Evolutionary conservation across 139 green algal genomes (phyloP), one percentile per base, ranked within the genome.

Genomic region (Chlorella sp.): DNA sequence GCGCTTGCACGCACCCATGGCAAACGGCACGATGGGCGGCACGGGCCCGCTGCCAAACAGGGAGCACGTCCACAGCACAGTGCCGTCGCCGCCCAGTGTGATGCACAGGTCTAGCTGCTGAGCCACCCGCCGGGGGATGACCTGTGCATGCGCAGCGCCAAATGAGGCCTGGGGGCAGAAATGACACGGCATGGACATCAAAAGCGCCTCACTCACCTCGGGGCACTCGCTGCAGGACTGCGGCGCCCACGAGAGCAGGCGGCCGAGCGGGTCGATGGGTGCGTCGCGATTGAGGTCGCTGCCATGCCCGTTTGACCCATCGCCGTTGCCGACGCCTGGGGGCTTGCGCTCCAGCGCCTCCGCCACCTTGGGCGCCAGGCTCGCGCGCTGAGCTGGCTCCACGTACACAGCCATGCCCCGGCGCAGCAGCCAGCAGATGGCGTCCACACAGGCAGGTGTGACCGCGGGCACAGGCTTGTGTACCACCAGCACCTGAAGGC

Each of bases 11-110:
- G 14, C 46, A 55, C 94, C 94, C 73, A 97, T 85, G 76, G 91
- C 92, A 74, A 98, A 95, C 14, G 90, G 83, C 27, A 98, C 74
- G 38, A 98, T 67, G 0, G 94, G 94, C 33, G 92, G 92, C 62
- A 96, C 88, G 4, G 81, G 62, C n/a, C 87, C 82, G 71, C 86
- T 89, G 77, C 83, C 86, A 74, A 96, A 93, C 50, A 96, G 86
- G 70, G 92, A 89, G 67, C 87, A 92, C 2, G 91, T 91, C 92
- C 93, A 98, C 72, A 98, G 81, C 71, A 98, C 88, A 2, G 94
- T 98, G 48, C 94, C 94, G 74, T 98, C 94, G 45, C 94, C 93
- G 38, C 93, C 94, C 55, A 98, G 79, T 21, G 92, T 91, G 19
- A 97, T 77, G 27, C 94, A 86, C 45, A 96, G 86, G 74, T 97